Evolutionary conservation across 2,329 filamentous ascomycete species (phyloP), one percentile per base, ranked within the genome.

Genomic region (Exophiala phaeomuriformis): DNA sequence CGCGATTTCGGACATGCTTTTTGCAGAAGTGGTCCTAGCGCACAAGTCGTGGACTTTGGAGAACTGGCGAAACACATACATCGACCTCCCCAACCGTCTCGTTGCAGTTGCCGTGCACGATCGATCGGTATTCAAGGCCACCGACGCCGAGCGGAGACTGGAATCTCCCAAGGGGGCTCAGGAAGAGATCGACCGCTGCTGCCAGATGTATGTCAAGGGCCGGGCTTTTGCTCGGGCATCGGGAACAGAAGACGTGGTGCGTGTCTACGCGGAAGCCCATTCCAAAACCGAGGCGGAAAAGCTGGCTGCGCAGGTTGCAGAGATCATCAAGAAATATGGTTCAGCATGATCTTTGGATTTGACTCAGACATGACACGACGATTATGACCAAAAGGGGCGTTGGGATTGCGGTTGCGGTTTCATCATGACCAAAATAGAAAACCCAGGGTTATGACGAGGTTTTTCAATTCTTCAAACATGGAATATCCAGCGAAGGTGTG

Each of bases 261-360:
- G 93, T 58, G 90, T 98, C 19, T 98, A 98, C 67, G 91, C 91
- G 5, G 93, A 98, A 73, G 93, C 93, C 3, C 88, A 87, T 36
- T 93, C 88, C 44, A 83, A 87, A 59, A 86, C 84, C 10, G 91
- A 97, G 71, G 90, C 90, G 1, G 90, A 96, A 65, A 90, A 95
- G 70, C 78, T 97, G 58, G 89, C 90, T 53, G 83, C 83, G 64
- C 88, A 89, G 68, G 89, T 97, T 45, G 83, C 85, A 10, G 78
- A 82, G 61, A 81, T 90, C 58, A 84, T 93, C 54, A 81, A 84
- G 69, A 80, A 83, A 47, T 73, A 70, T 40, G 73, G 74, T 42
- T 36, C 55, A 5, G 44, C 28, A 2, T 35, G 44, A 35, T 31
- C 3, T 10, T 32, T 10, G 4, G 29, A 46, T 46, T 5, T 8